Conservation (phyloP, 106 monocot species). For the Dendrobium chrysotoxum region DNA sequence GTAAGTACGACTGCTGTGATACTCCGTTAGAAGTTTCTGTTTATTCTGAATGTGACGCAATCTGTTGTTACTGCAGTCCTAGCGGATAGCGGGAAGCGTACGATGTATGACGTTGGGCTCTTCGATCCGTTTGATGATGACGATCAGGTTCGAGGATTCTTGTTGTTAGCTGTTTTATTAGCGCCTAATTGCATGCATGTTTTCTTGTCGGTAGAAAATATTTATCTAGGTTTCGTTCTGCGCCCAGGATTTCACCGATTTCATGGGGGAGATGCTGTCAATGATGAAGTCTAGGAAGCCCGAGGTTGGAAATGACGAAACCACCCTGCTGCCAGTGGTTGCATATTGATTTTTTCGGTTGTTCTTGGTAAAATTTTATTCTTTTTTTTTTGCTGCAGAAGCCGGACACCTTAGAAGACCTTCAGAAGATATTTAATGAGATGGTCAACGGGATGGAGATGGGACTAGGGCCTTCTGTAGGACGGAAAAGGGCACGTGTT, state of each 20-base stretch:
- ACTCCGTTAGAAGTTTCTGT: neutral
- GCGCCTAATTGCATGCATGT: neutral
- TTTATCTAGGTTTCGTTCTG: neutral
- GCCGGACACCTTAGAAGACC: constrained; percentile 72
- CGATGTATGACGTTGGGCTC: constrained; percentile 84
- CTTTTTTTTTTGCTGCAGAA: constrained; percentile 25
- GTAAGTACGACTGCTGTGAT: constrained; percentile 15
- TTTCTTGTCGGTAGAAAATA: neutral
- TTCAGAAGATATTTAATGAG: constrained; percentile 85
- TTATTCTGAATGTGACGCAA: neutral
- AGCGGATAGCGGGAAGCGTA: constrained; percentile 74
- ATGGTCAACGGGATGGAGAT: constrained; percentile 32
- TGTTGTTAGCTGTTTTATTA: neutral
- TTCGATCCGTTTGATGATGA: constrained; percentile 76
- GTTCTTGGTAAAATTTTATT: neutral
- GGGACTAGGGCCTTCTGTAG: constrained; percentile 4
- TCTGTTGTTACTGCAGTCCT: constrained; percentile 46
- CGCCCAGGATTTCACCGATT: constrained; percentile 35
- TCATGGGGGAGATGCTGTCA: constrained; percentile 76
- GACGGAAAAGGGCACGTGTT: constrained; percentile 34
- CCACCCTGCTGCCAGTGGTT: neutral
- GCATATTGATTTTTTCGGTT: neutral
- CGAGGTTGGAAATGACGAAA: constrained; percentile 37
- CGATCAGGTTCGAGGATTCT: constrained; percentile 38
- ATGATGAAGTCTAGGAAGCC: constrained; percentile 67